Conservation (phyloP, 345 rosid genomes). For the Citrus trifoliata region DNA sequence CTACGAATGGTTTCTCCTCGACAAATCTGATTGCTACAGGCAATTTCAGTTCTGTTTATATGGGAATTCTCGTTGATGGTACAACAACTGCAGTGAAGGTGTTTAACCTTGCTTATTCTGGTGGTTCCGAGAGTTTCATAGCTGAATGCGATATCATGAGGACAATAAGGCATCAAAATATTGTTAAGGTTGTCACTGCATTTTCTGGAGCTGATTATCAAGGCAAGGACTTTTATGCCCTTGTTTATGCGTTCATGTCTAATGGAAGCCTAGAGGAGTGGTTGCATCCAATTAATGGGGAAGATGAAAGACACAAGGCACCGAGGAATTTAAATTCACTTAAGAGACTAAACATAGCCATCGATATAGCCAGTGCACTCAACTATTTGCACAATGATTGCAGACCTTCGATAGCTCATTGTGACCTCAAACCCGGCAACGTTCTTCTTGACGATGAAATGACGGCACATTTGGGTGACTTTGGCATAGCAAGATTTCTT, state of each 20-base stretch:
- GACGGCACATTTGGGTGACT: background rate
- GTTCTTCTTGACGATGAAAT: no score
- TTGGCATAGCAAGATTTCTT: background rate
- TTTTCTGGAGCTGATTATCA: background rate
- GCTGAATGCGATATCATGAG: conserved; percentile 4
- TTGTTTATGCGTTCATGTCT: no score
- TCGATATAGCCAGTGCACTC: no score
- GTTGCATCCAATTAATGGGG: no score
- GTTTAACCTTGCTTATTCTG: background rate
- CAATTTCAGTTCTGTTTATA: conserved; percentile 1
- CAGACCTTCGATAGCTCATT: no score
- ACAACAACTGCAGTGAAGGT: conserved; percentile 11
- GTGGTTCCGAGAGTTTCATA: conserved; percentile 1
- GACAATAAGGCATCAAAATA: background rate
- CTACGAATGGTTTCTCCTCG: background rate
- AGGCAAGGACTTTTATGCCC: no score
- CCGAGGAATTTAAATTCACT: no score
- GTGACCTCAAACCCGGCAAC: no score
- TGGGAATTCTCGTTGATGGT: background rate
- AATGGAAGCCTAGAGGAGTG: no score
- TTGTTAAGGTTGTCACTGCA: background rate
- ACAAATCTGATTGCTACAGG: background rate
- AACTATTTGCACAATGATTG: no score
- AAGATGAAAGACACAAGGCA: no score
- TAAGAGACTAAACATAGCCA: no score